These are phyloP conservation scores for Starmerella potacharoeniae DNA, from an alignment of 805 yeast genomes.

Conservation along the genomic window DNA sequence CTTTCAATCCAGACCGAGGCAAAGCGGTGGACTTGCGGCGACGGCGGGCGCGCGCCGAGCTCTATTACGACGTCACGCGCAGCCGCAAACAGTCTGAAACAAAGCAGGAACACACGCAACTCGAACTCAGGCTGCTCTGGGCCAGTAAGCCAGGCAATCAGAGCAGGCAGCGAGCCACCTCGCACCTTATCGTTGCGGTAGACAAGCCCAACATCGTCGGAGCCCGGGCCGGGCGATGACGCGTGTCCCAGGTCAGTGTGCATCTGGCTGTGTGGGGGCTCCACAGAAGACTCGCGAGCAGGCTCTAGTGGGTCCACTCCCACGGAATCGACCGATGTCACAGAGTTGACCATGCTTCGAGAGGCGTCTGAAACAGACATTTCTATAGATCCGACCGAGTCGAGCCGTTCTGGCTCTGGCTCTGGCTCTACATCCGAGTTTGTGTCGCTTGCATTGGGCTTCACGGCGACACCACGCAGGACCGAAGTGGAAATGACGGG, in stretches of 20 bases:
- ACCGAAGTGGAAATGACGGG: neutral
- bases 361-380: neutral
- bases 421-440: neutral
- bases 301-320: neutral
- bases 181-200: conserved; percentile 24
- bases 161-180: conserved; percentile 28
- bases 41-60: conserved; percentile 40
- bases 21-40: conserved; percentile 34
- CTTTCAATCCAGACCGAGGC: conserved; percentile 64
- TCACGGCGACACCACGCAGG: neutral
- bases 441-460: neutral
- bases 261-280: neutral
- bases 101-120: conserved; percentile 62
- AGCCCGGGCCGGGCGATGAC: neutral
- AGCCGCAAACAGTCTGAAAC: conserved; percentile 60
- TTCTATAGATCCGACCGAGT: neutral
- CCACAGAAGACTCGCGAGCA: neutral
- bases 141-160: conserved; percentile 25
- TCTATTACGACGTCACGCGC: conserved; percentile 59
- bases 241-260: neutral
- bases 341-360: neutral
- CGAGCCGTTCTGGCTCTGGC: neutral
- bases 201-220: conserved; percentile 11
- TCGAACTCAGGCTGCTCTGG: conserved; percentile 7
- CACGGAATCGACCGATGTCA: neutral